A percentile compares a stretch with the other conserved stretches of the same genome.
These are phyloP conservation scores for Lachancea cidri DNA, from an alignment of 805 yeast species.

Conservation along the genomic window DNA sequence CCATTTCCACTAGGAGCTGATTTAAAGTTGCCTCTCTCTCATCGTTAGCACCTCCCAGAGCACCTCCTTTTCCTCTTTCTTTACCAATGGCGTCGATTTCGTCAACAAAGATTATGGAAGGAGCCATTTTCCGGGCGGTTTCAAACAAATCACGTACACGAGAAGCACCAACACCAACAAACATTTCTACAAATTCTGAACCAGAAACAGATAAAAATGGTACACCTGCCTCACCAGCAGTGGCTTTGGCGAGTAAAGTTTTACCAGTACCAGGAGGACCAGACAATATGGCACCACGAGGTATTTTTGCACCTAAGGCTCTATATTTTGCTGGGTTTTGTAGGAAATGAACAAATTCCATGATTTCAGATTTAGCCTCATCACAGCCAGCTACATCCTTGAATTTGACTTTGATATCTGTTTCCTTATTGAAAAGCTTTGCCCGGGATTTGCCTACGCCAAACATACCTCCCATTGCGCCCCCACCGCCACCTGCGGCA, in stretches of 20 bases:
- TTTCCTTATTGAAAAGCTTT: conserved; percentile 83
- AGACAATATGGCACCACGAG: conserved; percentile 93
- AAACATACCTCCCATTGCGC: conserved; percentile 68
- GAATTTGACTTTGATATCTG: conserved; percentile 82
- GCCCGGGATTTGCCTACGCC: conserved; percentile 93
- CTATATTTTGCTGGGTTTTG: conserved; percentile 89
- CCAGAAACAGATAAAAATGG: conserved; percentile 96
- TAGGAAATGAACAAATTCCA: conserved; percentile 94
- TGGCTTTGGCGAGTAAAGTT: conserved; percentile 92
- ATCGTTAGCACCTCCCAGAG: conserved; percentile 75
- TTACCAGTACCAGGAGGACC: conserved; percentile 99
- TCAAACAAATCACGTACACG: conserved; percentile 93
- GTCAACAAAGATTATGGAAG: conserved; percentile 93
- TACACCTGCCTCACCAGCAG: conserved; percentile 99
- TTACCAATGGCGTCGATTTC: conserved; percentile 99
- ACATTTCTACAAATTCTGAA: conserved; percentile 97
- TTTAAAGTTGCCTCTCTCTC: conserved; percentile 96
- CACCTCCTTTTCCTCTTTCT: conserved; percentile 72
- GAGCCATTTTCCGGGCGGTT: conserved; percentile 90
- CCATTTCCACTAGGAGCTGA: conserved; percentile 97
- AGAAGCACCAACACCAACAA: conserved; percentile 98
- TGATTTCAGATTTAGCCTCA: conserved; percentile 94
- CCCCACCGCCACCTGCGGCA: conserved; percentile 32
- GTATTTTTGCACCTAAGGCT: conserved; percentile 91
- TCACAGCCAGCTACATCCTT: conserved; percentile 96